A percentile compares a stretch with the other conserved stretches of the same genome.
Conservation (phyloP, 2,329 filamentous ascomycete species). For the Colletotrichum sp. region DNA sequence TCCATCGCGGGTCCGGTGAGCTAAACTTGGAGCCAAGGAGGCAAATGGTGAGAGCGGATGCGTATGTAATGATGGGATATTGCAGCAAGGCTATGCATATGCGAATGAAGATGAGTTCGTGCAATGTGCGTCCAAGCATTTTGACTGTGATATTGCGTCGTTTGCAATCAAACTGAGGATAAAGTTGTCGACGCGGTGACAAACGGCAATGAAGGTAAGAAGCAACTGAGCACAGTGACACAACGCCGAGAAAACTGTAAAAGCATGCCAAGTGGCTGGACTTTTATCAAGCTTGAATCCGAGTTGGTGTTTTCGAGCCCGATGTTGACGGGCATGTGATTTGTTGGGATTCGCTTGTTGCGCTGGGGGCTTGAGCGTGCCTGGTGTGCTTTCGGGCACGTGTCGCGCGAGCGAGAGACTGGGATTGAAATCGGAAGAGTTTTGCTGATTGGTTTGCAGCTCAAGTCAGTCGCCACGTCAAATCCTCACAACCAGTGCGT, state of each 20-base stretch:
- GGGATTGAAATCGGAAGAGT: neutral
- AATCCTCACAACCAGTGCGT: neutral
- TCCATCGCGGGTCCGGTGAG: slow-evolving; percentile 26
- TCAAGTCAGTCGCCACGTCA: neutral
- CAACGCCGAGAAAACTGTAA: neutral
- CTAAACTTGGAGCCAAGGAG: slow-evolving; percentile 22
- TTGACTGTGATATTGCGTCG: neutral
- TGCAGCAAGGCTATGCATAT: slow-evolving; percentile 52
- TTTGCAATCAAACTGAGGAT: neutral
- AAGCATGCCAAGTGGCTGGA: neutral
- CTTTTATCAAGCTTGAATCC: neutral
- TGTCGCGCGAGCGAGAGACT: neutral
- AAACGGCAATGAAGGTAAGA: neutral
- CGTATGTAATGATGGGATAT: slow-evolving; percentile 53
- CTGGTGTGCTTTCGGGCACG: neutral
- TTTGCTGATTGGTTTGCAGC: neutral
- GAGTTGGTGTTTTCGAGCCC: neutral
- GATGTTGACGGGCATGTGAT: neutral
- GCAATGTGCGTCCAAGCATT: slow-evolving; percentile 9
- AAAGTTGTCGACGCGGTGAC: neutral
- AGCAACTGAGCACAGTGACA: neutral
- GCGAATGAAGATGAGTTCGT: slow-evolving; percentile 43
- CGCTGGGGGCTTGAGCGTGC: neutral
- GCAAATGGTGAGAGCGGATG: slow-evolving; percentile 25
- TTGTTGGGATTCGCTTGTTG: neutral